A percentile compares a stretch with the other conserved stretches of the same genome.
phyloP scores from a whole-genome alignment of 345 rosid species.

The Boechera retrofracta region DNA sequence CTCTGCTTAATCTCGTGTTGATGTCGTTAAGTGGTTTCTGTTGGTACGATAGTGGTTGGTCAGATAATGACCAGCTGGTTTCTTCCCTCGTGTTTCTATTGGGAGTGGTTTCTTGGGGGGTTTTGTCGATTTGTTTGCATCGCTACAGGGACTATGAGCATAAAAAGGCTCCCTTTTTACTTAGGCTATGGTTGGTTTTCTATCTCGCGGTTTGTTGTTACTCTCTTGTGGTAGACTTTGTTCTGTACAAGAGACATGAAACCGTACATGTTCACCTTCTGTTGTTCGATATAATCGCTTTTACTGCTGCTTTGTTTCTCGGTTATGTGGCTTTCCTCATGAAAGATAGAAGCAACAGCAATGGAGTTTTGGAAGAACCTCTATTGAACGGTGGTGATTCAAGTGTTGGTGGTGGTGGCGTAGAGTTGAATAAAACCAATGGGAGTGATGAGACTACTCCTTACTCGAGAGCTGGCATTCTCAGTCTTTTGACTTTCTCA shows the following conservation, averaged over 20 bases:
- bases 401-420: slow-evolving; percentile 14
- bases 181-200: slow-evolving; percentile 78
- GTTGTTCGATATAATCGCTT: slow-evolving; percentile 50
- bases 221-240: slow-evolving; percentile 61
- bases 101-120: slow-evolving; percentile 67
- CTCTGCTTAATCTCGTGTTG: slow-evolving; percentile 56
- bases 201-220: slow-evolving; percentile 62
- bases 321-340: slow-evolving; percentile 55
- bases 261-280: slow-evolving; percentile 46
- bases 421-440: slow-evolving; percentile 39
- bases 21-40: slow-evolving; percentile 64
- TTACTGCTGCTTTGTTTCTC: slow-evolving; percentile 51
- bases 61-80: slow-evolving; percentile 51
- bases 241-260: slow-evolving; percentile 46
- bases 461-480: slow-evolving; percentile 54
- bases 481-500: slow-evolving; percentile 60
- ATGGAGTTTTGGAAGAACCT: slow-evolving; percentile 52
- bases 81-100: slow-evolving; percentile 59
- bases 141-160: slow-evolving; percentile 42
- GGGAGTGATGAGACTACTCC: slow-evolving; percentile 54
- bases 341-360: slow-evolving; percentile 42
- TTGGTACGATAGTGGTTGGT: slow-evolving; percentile 70
- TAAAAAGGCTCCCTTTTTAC: slow-evolving; percentile 53
- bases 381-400: slow-evolving; percentile 50
- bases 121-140: slow-evolving; percentile 52